Base-by-base conservation (phyloP, 1,284 basidiomycete genomes). In the Hymenochaete sp. region DNA sequence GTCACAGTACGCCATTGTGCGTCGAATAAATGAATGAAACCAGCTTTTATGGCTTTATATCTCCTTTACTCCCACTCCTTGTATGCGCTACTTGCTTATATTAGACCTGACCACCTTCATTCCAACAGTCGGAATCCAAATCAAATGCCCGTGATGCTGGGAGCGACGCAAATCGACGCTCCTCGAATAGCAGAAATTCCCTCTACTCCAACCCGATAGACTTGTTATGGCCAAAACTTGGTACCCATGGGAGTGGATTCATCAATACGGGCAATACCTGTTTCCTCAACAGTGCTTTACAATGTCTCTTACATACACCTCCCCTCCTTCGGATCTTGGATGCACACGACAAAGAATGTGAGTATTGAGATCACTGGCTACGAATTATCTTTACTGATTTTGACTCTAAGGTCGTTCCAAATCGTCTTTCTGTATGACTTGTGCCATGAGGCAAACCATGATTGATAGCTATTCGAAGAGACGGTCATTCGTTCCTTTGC, bases 251-350 rank as follows among this genome's bases (percentile, higher is more conserved):
- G 16, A 62, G 59, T 47, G 95, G 95, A 1, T 68, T 98, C 28
- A 70, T 79, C 57, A 99, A 99, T 65, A 81, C 70, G n/a, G 92
- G 92, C 41, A 98, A 98, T 62, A 96, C 92, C 1, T 99, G 96
- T 66, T 99, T 97, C 65, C 70, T 97, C 56, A 99, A 99, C 65
- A 93, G 91, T 53, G 89, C 87, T 26, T 67, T 98, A 48, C 96
- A 99, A 67, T 91, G 92, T 55, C 73, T 98, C 40, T 66, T 98
- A 16, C 93, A 98, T 61, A 98, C 95, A 0, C 83, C 93, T 7
- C 92, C 93, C 2, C 73, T 99, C 14, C 72, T 96, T 24, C 74
- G 77, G 52, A 65, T 87, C 28, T 62, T 93, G 9, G 51, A 75
- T 25, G 67, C 65, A 1, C 87, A 93, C 57, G 64, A 65, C 16